These are phyloP conservation scores for Ogataea glucozyma DNA, from an alignment of 805 yeast species.

Conservation along the genomic window DNA sequence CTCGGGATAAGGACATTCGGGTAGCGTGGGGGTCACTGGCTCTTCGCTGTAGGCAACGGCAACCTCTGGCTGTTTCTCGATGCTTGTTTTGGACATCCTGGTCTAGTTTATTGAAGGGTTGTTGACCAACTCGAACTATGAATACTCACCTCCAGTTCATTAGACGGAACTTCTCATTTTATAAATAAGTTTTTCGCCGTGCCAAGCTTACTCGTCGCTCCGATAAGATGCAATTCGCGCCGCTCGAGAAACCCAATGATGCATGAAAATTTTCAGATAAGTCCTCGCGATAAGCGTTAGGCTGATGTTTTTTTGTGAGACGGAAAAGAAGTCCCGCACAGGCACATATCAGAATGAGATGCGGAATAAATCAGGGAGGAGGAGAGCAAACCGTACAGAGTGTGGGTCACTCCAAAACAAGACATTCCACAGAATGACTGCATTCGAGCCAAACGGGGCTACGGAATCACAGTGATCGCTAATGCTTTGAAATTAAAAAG, in stretches of 20 bases:
- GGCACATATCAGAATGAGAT: too few relatives aligned
- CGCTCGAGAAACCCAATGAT: too few relatives aligned
- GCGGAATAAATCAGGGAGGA: not conserved
- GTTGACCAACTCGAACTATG: not conserved
- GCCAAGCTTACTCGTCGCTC: not conserved
- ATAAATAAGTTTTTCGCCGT: too few relatives aligned
- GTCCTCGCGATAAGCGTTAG: not conserved
- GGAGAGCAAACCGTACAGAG: not conserved
- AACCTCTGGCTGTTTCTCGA: slow-evolving; percentile 1
- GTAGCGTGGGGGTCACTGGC: not conserved
- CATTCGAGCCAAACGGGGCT: not conserved
- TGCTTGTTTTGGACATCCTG: slow-evolving; percentile 3
- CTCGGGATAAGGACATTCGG: slow-evolving; percentile 19
- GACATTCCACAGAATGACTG: too few relatives aligned
- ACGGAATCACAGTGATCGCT: not conserved
- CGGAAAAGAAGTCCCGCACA: slow-evolving; percentile 3
- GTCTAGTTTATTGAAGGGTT: not conserved
- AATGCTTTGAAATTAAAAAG: too few relatives aligned
- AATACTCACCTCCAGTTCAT: too few relatives aligned
- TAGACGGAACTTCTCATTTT: too few relatives aligned
- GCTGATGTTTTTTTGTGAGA: not conserved
- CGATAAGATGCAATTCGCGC: not conserved
- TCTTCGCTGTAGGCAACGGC: not conserved
- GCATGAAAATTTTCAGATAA: too few relatives aligned
- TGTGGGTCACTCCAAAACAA: too few relatives aligned